Evolutionary conservation across 257 asterid species (phyloP).

Genomic region (Solanum tacnaense): DNA sequence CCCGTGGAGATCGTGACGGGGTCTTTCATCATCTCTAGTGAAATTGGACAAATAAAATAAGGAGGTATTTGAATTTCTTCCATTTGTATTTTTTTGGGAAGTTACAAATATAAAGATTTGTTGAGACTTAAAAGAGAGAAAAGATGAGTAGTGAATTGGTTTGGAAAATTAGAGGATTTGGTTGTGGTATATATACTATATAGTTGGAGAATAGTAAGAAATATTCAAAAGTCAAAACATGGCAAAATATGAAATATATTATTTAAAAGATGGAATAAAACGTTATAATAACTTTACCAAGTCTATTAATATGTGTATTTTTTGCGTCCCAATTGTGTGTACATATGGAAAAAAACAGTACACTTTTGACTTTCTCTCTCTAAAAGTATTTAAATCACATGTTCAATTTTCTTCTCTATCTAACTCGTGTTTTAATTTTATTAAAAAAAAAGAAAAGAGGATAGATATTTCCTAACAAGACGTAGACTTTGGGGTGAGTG

Average conservation of each 20-base stretch:
- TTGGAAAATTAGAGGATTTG: background rate
- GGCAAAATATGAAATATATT: background rate
- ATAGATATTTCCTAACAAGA: too few relatives aligned
- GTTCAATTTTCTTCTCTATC: background rate
- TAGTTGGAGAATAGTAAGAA: background rate
- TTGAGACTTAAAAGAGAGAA: too few relatives aligned
- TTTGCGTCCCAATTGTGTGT: background rate
- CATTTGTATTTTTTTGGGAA: conserved; percentile 14
- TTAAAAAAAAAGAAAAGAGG: too few relatives aligned
- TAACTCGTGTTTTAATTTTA: background rate
- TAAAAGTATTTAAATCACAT: background rate
- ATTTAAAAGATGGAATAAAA: background rate
- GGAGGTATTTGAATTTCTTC: conserved; percentile 56
- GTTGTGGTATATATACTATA: background rate
- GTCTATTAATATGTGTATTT: background rate
- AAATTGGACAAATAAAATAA: conserved; percentile 71
- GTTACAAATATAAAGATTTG: background rate
- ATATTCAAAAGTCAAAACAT: conserved; percentile 41
- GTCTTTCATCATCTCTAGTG: conserved; percentile 72
- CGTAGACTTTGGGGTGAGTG: too few relatives aligned
- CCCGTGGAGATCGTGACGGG: conserved; percentile 69
- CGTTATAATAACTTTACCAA: background rate
- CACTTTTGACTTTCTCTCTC: background rate
- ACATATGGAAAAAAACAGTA: background rate
- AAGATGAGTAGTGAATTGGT: conserved; percentile 10